Base-by-base conservation (phyloP, 148 eudicot species). In the Vaccinium corymbosum region DNA sequence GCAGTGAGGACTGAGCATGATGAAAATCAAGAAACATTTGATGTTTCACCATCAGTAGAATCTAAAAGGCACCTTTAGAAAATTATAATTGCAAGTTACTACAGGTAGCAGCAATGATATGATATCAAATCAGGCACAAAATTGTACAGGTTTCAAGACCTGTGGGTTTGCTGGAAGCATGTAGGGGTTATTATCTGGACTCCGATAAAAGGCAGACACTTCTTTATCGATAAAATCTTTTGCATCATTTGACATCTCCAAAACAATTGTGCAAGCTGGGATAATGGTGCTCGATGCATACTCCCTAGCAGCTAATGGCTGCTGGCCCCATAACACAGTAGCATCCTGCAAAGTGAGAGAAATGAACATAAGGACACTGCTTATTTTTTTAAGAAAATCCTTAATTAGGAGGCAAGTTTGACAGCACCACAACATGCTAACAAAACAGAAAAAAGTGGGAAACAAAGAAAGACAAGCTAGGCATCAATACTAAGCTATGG, bases 121-220 rank as follows among this genome's bases (percentile, higher is more conserved):
- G 25, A 48, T 19, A 70, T 27, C 46, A 38, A 29, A 74, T 51
- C 16, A 68, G 56, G 19, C 22, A 75, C 9, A 35, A 50, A 56
- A 85, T 48, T 25, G 78, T 61, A 51, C 61, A 32, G 66, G 66
- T 46, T 59, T 59, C 75, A 22, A 55, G 79, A 97, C 99, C 99
- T 97, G 98, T 53, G 97, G 96, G 85, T 94, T 94, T 82, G 98
- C 91, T 49, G 99, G 99, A 87, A 97, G 95, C 99, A 95, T 95
- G 90, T 97, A 97, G 52, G 93, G 92, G 86, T 92, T 97, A 83
- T 93, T 97, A 85, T 97, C 98, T 79, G 96, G 99, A 85, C 96
- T 88, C 86, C 88, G 95, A 78, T 90, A 84, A 83, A 93, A 97
- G 53, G 96, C 93, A 71, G 98, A 91, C 71, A 93, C 93, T 91